Conservation (phyloP, 768 basidiomycete genomes). For the Phaeolepiota aurea region DNA sequence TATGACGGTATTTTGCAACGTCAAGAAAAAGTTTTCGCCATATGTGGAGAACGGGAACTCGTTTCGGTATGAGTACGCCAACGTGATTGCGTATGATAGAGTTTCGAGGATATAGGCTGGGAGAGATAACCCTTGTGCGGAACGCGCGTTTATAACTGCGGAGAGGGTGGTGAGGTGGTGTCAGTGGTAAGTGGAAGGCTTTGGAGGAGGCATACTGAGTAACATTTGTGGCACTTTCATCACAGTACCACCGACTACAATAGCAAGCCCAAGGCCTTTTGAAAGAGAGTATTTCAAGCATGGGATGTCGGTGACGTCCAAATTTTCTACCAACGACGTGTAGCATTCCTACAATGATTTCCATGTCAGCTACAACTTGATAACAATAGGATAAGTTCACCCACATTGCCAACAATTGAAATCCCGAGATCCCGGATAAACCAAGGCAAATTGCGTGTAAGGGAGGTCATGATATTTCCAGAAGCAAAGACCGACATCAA, state of each 20-base stretch:
- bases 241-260: conserved; percentile 87
- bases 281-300: conserved; percentile 91
- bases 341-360: conserved; percentile 96
- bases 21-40: conserved; percentile 93
- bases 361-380: too few relatives aligned
- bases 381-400: too few relatives aligned
- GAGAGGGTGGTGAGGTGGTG: conserved; percentile 4
- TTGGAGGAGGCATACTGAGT: conserved; percentile 34
- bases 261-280: conserved; percentile 87
- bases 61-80: conserved; percentile 80
- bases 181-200: too few relatives aligned
- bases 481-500: too few relatives aligned
- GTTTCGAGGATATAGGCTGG: conserved; percentile 89
- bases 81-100: conserved; percentile 79
- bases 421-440: too few relatives aligned
- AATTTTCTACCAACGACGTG: conserved; percentile 77
- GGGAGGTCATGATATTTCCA: too few relatives aligned
- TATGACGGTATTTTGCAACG: conserved; percentile 81
- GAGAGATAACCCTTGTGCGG: conserved; percentile 83
- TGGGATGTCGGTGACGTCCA: conserved; percentile 64
- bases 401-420: too few relatives aligned
- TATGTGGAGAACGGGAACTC: conserved; percentile 94
- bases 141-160: conserved; percentile 61
- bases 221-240: conserved; percentile 90
- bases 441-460: too few relatives aligned